Percentiles rank a stretch among this genome's conserved stretches.
Evolutionary conservation across 495 filamentous ascomycete genomes (phyloP).

Genomic region (Penicillium steckii): DNA sequence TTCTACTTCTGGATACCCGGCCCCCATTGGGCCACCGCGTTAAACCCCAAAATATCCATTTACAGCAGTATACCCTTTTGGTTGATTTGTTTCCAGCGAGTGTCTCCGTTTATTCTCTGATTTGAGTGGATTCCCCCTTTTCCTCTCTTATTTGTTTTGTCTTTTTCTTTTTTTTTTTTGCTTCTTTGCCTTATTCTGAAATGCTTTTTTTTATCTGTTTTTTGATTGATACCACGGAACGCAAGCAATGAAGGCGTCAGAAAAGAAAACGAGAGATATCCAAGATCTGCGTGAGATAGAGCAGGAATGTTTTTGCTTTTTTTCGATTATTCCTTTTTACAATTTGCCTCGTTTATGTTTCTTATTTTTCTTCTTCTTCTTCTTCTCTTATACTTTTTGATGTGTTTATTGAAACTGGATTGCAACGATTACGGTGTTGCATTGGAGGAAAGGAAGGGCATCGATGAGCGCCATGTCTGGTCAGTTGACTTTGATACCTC

Average conservation of each 20-base stretch:
- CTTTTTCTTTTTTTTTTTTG: conserved; percentile 8
- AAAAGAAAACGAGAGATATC: conserved; percentile 38
- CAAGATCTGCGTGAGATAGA: conserved; percentile 31
- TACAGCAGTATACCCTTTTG: conserved; percentile 59
- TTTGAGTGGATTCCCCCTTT: conserved; percentile 12
- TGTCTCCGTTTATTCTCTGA: conserved; percentile 17
- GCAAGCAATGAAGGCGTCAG: conserved; percentile 35
- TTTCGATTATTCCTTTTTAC: conserved; percentile 6
- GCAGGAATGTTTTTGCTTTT: conserved; percentile 10
- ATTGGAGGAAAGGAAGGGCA: conserved; percentile 13
- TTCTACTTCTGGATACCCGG: conserved; percentile 94
- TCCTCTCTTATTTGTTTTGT: conserved; percentile 13
- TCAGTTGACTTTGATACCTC: conserved; percentile 13
- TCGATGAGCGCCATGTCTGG: neutral
- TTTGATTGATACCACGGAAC: conserved; percentile 46
- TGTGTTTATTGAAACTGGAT: neutral
- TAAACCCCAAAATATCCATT: conserved; percentile 62
- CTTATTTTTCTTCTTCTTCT: neutral
- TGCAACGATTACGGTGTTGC: conserved; percentile 8
- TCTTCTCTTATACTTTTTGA: conserved; percentile 2
- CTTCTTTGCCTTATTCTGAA: too few relatives aligned
- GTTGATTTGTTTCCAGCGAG: conserved; percentile 43
- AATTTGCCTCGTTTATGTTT: conserved; percentile 2
- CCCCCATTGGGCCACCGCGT: conserved; percentile 83
- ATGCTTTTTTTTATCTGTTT: too few relatives aligned